phyloP scores from a whole-genome alignment of 2,329 filamentous ascomycete genomes.

The Fusarium newnesense region DNA sequence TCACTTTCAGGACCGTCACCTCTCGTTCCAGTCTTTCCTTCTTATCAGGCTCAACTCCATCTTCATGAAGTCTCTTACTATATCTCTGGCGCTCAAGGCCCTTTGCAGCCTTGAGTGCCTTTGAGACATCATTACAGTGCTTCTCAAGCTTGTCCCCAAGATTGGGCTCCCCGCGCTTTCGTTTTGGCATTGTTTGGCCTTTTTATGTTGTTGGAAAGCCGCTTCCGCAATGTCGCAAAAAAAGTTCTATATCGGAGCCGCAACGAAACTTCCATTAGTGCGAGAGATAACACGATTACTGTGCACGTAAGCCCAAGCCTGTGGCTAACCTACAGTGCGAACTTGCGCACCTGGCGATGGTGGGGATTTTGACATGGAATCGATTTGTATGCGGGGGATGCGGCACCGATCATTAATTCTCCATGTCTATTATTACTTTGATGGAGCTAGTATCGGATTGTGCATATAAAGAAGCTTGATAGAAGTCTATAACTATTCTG shows the following conservation, averaged over 20 bases:
- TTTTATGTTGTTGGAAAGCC: constrained; percentile 27
- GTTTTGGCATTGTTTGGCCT: constrained; percentile 62
- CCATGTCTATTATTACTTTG: neutral
- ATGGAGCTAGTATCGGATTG: neutral
- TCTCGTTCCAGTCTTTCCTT: constrained; percentile 71
- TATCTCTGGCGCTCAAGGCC: constrained; percentile 83
- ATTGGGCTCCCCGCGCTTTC: constrained; percentile 62
- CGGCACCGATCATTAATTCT: constrained; percentile 19
- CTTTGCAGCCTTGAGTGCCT: constrained; percentile 77
- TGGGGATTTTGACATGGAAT: constrained; percentile 14
- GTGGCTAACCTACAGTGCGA: constrained; percentile 4
- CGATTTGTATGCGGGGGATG: constrained; percentile 6
- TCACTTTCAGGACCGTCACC: constrained; percentile 65
- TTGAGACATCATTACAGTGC: constrained; percentile 68
- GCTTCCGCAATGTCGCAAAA: constrained; percentile 34
- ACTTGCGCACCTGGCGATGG: constrained; percentile 10
- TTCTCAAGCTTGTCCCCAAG: constrained; percentile 64
- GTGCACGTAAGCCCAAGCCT: neutral
- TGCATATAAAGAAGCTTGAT: neutral
- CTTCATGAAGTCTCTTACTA: constrained; percentile 66
- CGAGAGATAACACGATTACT: constrained; percentile 47
- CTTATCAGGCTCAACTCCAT: constrained; percentile 59
- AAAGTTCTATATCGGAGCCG: constrained; percentile 34
- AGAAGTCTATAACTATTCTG: neutral
- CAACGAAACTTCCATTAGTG: constrained; percentile 62